These are phyloP conservation scores for Podospora bellae-mahoneyi DNA, from an alignment of 495 filamentous ascomycete species.

Conservation along the genomic window DNA sequence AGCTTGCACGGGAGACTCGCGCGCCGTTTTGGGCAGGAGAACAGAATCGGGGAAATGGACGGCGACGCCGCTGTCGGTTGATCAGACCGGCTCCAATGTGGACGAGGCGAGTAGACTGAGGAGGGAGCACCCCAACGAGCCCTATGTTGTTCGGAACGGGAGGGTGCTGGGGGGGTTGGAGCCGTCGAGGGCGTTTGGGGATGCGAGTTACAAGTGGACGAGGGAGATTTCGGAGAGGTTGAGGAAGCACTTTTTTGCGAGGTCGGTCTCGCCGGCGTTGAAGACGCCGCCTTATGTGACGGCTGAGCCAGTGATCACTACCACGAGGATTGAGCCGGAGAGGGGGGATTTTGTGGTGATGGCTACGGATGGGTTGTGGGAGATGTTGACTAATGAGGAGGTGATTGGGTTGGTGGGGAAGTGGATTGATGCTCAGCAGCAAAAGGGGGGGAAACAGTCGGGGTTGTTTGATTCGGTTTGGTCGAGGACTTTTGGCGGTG, in stretches of 20 bases:
- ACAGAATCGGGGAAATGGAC: conserved; percentile 82
- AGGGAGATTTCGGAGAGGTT: conserved; percentile 76
- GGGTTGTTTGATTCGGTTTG: conserved; percentile 43
- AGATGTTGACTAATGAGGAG: conserved; percentile 99
- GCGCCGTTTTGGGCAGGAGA: conserved; percentile 85
- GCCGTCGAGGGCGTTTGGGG: conserved; percentile 90
- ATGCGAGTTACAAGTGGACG: conserved; percentile 95
- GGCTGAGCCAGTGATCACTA: conserved; percentile 90
- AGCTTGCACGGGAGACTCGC: conserved; percentile 90
- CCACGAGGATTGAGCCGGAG: conserved; percentile 86
- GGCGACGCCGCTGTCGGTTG: conserved; percentile 81
- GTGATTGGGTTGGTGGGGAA: conserved; percentile 93
- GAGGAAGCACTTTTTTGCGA: conserved; percentile 79
- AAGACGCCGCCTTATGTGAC: conserved; percentile 97
- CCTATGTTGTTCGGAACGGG: conserved; percentile 77
- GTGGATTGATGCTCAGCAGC: conserved; percentile 66
- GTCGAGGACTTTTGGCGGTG: conserved; percentile 54
- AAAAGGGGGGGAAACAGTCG: conserved; percentile 41
- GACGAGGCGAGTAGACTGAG: conserved; percentile 79
- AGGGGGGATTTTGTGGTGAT: conserved; percentile 94
- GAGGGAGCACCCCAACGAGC: conserved; percentile 82
- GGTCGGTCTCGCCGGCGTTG: conserved; percentile 64
- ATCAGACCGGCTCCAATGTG: conserved; percentile 85
- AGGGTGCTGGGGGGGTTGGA: conserved; percentile 89
- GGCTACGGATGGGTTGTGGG: conserved; percentile 97